A percentile compares a stretch with the other conserved stretches of the same genome.
Conservation (phyloP, 1,139 yeast genomes). For the Yamadazyma pseudoaaseri region DNA sequence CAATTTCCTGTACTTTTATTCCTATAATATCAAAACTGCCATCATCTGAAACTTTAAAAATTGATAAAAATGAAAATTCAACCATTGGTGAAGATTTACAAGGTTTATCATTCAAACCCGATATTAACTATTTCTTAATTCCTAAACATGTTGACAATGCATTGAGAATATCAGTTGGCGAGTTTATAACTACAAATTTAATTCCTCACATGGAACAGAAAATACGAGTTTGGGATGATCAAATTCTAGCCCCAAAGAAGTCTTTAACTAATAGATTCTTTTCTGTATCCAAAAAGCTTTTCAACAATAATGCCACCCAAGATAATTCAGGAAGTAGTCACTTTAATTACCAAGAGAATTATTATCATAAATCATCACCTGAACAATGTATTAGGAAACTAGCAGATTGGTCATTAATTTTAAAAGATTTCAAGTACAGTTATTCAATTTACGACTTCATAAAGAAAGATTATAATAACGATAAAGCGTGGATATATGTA, state of each 20-base stretch:
- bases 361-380: constrained; percentile 58
- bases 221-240: constrained; percentile 77
- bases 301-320: constrained; percentile 25
- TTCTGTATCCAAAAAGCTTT: constrained; percentile 62
- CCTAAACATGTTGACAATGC: constrained; percentile 39
- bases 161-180: constrained; percentile 46
- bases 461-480: constrained; percentile 73
- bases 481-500: constrained; percentile 78
- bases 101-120: constrained; percentile 26
- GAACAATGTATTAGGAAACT: constrained; percentile 78
- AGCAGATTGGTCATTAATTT: constrained; percentile 90
- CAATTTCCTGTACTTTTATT: constrained; percentile 27
- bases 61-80: constrained; percentile 29
- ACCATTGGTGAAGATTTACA: constrained; percentile 59
- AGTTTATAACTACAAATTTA: constrained; percentile 54
- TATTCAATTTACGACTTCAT: constrained; percentile 80
- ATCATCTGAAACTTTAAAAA: constrained; percentile 8
- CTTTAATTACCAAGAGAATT: constrained; percentile 47
- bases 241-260: constrained; percentile 62
- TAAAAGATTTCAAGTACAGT: constrained; percentile 85
- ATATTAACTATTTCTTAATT: constrained; percentile 19
- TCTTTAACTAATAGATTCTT: constrained; percentile 75
- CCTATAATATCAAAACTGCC: constrained; percentile 19
- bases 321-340: constrained; percentile 6
- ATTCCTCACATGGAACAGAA: constrained; percentile 80